Evolutionary conservation across 2,329 filamentous ascomycete genomes (phyloP), one percentile per base, ranked within the genome.

Genomic region (Aspergillus sp.): DNA sequence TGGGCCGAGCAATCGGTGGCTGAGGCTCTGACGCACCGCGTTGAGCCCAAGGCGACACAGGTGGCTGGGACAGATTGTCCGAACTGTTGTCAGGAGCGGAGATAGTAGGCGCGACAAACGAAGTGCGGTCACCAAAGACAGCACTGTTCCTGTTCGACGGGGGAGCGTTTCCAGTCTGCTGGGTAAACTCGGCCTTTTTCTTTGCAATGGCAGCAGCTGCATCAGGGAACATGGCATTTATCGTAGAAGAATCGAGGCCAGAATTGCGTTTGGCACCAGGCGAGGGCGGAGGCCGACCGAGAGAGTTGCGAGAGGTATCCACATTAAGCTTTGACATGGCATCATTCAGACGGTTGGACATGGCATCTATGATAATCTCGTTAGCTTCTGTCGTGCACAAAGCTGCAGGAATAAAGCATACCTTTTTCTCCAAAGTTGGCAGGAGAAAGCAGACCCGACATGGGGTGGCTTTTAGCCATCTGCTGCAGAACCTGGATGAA

Each of bases 161-260:
- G 3, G 93, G 93, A 23, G 90, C 89, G 66, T 93, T 92, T 62
- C 94, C 95, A 4, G 93, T 97, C 76, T 96, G 91, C 77, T 97
- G 93, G 19, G 93, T 96, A 74, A 96, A 98, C 76, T 97, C 96
- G 61, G 93, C 94, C 82, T 97, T 97, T 79, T 99, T 94, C 64
- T 95, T 96, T 28, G 94, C 94, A 76, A 99, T 98, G n/a, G 95
- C 95, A 47, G 94, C 94, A 15, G 95, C 95, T 49, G 95, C 95
- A 81, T 99, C 95, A 7, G 95, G 95, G 77, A 99, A 99, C 95
- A 99, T 98, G 71, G 92, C 93, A 79, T 97, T 97, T 79, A 99
- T 97, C 25, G 92, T 96, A 34, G 90, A 92, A 5, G 92, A 85
- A 75, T 98, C 94, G 60, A 99, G 87, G n/a, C 91, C 93, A 50